A percentile compares a stretch with the other conserved stretches of the same genome.
Conservation (phyloP, 2,329 filamentous ascomycete species). For the Rhinocladiella similis region DNA sequence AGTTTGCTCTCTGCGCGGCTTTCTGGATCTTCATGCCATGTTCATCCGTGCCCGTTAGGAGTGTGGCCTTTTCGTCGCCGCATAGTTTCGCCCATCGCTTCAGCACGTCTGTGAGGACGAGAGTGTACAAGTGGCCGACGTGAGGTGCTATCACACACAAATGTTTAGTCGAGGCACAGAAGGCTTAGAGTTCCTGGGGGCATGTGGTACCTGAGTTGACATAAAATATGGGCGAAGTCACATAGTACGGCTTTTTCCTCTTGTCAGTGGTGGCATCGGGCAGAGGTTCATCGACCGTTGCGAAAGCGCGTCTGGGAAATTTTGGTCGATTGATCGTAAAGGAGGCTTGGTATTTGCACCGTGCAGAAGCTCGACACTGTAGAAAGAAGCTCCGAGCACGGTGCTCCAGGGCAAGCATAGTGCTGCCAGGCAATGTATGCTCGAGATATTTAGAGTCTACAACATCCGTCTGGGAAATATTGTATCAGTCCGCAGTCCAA, state of each 20-base stretch:
- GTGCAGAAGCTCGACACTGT: conserved; percentile 22
- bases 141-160: conserved; percentile 68
- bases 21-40: conserved; percentile 97
- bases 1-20: conserved; percentile 70
- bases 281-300: conserved; percentile 6
- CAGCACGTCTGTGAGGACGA: conserved; percentile 85
- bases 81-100: conserved; percentile 87
- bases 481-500: no score
- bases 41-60: conserved; percentile 93
- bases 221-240: conserved; percentile 97
- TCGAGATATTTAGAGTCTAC: neutral
- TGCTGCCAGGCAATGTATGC: neutral
- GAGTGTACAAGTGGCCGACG: conserved; percentile 90
- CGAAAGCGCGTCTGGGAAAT: conserved; percentile 11
- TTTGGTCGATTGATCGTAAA: neutral
- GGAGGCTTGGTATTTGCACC: neutral
- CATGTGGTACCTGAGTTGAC: conserved; percentile 76
- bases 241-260: conserved; percentile 77
- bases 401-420: conserved; percentile 20
- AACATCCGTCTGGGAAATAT: no score
- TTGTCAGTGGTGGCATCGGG: neutral
- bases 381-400: conserved; percentile 24
- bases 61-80: conserved; percentile 63
- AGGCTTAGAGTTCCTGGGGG: no score
- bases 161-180: no score